Base-by-base conservation (phyloP, 768 basidiomycete genomes). In the Cystofilobasidium capitatum region DNA sequence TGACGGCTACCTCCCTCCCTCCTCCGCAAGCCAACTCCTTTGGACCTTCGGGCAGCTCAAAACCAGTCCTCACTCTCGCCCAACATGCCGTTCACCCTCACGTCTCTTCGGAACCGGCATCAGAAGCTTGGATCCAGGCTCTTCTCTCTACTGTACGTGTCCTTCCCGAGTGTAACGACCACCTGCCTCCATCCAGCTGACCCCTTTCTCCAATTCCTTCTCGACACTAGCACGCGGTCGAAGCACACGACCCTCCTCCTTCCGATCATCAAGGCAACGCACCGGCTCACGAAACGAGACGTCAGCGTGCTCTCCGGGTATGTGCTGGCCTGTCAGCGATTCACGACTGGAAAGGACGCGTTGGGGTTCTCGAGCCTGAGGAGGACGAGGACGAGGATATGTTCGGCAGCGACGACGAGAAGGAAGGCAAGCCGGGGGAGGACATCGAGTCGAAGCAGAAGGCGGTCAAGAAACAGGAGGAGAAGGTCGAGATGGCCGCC, bases 331-430 rank as follows among this genome's bases (percentile, higher is more conserved):
- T 64, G 16, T 31, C 51, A 16, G 63, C 31, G 10, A 29, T 26
- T 24, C 49, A 39, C 36, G 49, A 54, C 36, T 64, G 63, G 63
- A 40, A 54, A 16, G 63, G 63, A 8, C 35, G 63, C 17, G 63
- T 64, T 3, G 63, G 63, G 3, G 2, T 64, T 39, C 36, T 64
- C 31, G 49, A 24, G 4, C 24, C 33, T 5, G 62, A 64, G 5
- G 33, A 37, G 12, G 51, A 40, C 20, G 63, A 64, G 20, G 51
- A 54, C 51, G 63, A 64, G 36, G 63, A 64, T 22, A 64, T 64
- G 39, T 64, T 64, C 17, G 63, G 63, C 26, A 40, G 37, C 20
- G 47, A 44, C 20, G 49, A 36, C 0, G 62, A 39, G 49, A 36
- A 24, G 26, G 63, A 64, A 37, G 33, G 16, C 4, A 37, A 60